phyloP scores from a whole-genome alignment of 2,329 filamentous ascomycete genomes.

The Stagonosporopsis vannaccii region DNA sequence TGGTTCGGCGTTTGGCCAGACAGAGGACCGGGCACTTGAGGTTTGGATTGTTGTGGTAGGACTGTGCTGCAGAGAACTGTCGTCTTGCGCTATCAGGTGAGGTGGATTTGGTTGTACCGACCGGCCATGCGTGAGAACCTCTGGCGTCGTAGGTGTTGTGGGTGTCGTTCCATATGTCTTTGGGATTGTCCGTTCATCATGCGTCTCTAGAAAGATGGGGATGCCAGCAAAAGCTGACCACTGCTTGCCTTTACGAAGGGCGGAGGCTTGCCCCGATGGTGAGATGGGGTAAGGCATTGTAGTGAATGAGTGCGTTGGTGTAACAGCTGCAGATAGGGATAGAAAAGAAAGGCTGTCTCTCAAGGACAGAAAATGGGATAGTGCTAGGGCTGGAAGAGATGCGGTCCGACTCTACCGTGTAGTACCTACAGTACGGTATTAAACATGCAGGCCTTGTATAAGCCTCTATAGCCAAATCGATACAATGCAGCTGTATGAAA shows the following conservation, averaged over 20 bases:
- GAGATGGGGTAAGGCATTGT: slow-evolving; percentile 29
- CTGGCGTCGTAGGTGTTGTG: slow-evolving; percentile 32
- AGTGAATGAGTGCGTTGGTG: slow-evolving; percentile 12
- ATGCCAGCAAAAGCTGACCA: slow-evolving; percentile 35
- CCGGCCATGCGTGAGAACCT: slow-evolving; percentile 3
- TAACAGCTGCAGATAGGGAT: not conserved
- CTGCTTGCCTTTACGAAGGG: slow-evolving; percentile 20
- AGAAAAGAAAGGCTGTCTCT: slow-evolving; percentile 4
- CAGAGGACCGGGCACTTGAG: slow-evolving; percentile 21
- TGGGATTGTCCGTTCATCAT: slow-evolving; percentile 17
- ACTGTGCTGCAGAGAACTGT: slow-evolving; percentile 4
- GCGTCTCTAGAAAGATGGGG: slow-evolving; percentile 35
- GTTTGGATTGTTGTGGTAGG: slow-evolving; percentile 33
- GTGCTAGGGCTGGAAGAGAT: slow-evolving; percentile 14
- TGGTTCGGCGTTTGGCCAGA: slow-evolving; percentile 32
- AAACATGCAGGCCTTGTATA: slow-evolving; percentile 25
- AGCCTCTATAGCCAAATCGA: slow-evolving; percentile 16
- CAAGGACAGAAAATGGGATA: slow-evolving; percentile 2
- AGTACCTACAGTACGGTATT: slow-evolving; percentile 23
- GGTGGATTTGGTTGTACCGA: slow-evolving; percentile 9
- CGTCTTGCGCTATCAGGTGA: not conserved
- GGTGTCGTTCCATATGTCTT: slow-evolving; percentile 33
- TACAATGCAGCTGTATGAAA: slow-evolving; percentile 31
- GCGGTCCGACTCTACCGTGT: slow-evolving; percentile 18
- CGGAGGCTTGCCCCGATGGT: slow-evolving; percentile 5